These are phyloP conservation scores for Lobosporangium transversale DNA, from an alignment of 192 early-diverging fungal species.

Conservation along the genomic window DNA sequence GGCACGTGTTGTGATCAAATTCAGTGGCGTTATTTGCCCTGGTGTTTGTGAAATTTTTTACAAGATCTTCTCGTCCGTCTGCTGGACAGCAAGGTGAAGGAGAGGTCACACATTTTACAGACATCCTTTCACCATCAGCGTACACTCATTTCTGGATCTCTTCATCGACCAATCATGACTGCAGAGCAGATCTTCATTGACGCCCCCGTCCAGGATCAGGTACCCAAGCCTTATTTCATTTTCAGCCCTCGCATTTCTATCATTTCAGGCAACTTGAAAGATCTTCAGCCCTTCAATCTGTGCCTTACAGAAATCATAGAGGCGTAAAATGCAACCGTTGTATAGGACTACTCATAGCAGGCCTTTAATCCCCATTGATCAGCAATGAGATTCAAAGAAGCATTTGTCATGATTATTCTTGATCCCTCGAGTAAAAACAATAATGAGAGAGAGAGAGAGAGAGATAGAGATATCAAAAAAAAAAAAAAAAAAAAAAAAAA, in stretches of 20 bases:
- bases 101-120: background rate
- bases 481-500: too few species aligned
- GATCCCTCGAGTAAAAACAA: too few species aligned
- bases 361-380: too few species aligned
- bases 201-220: conserved; percentile 28
- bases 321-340: too few species aligned
- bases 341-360: too few species aligned
- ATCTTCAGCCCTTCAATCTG: background rate
- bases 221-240: background rate
- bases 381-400: too few species aligned
- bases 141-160: background rate
- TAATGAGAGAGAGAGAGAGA: too few species aligned
- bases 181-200: conserved; percentile 27
- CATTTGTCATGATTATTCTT: too few species aligned
- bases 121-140: background rate
- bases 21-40: conserved; percentile 2
- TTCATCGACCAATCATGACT: background rate
- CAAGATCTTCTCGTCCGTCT: background rate
- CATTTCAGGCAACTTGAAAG: background rate
- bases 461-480: too few species aligned
- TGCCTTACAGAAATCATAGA: too few species aligned
- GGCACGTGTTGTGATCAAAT: background rate
- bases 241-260: background rate
- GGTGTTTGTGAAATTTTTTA: background rate
- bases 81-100: background rate